Conservation (phyloP, 2,329 filamentous ascomycete species). For the Diatrype stigma region DNA sequence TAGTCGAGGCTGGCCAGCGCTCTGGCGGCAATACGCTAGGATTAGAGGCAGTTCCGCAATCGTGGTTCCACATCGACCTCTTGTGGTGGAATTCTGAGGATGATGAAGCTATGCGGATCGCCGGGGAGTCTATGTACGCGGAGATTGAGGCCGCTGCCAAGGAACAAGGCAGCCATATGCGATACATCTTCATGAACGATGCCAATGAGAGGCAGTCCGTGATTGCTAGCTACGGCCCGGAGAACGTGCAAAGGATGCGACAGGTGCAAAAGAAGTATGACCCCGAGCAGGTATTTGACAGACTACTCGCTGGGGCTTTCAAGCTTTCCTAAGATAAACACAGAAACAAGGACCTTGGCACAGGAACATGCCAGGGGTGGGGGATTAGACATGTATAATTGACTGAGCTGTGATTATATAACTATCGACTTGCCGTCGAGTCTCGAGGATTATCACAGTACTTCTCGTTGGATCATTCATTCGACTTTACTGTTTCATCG, state of each 20-base stretch:
- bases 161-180: neutral
- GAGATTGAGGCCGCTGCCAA: slow-evolving; percentile 1
- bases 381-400: no score
- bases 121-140: neutral
- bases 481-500: neutral
- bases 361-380: no score
- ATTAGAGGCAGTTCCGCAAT: neutral
- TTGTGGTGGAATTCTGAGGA: neutral
- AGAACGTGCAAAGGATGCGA: neutral
- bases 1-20: neutral
- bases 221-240: neutral
- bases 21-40: neutral
- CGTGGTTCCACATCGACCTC: slow-evolving; percentile 1
- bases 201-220: neutral
- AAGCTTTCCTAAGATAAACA: neutral
- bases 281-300: neutral
- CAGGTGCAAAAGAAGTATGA: neutral
- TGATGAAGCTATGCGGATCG: neutral
- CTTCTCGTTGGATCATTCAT: no score
- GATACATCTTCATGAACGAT: slow-evolving; percentile 1
- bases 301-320: neutral
- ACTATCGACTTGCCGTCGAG: no score
- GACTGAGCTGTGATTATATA: no score
- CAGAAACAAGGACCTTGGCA: neutral
- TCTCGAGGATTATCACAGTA: no score